Evolutionary conservation across 164 flowering plant species (phyloP), one percentile per base, ranked within the genome.

Genomic region (Santalum album): DNA sequence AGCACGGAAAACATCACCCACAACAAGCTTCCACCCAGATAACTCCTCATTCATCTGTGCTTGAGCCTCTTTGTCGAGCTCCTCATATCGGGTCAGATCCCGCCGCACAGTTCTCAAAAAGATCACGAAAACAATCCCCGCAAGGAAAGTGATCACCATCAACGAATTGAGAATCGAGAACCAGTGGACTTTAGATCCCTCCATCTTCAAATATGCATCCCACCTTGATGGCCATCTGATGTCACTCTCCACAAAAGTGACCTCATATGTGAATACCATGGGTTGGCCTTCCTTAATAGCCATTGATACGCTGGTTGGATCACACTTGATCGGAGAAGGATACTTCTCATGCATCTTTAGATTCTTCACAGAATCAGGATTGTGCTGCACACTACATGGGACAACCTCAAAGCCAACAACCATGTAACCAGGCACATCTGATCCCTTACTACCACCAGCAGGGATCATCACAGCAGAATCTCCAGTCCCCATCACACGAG

Each of bases 21-120:
- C 95, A 35, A 84, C 90, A 58, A 87, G 85, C 65, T 87, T 87
- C 95, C 95, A 87, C 17, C 95, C 95, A 1, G 90, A 84, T 40
- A 86, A 62, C 73, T 86, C 95, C 75, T 86, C 95, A 42, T 82
- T 84, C 90, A 86, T 86, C 70, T 81, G 90, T 25, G 94, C 90
- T 63, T 86, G 95, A 35, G 90, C 90, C 68, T 87, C 95, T 79
- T 84, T 84, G 68, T 87, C 95, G 29, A 87, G 78, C 69, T 87
- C n/a, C n/a, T n/a, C n/a, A n/a, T n/a, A n/a, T n/a, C n/a, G n/a
- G n/a, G n/a, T n/a, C n/a, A n/a, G n/a, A n/a, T n/a, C n/a, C n/a
- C n/a, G n/a, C n/a, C n/a, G n/a, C n/a, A n/a, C n/a, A n/a, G n/a
- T n/a, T n/a, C n/a, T n/a, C n/a, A n/a, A n/a, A n/a, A n/a, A n/a